Evolutionary conservation across 805 yeast species (phyloP), one percentile per base, ranked within the genome.

Genomic region (Brettanomyces sp.): DNA sequence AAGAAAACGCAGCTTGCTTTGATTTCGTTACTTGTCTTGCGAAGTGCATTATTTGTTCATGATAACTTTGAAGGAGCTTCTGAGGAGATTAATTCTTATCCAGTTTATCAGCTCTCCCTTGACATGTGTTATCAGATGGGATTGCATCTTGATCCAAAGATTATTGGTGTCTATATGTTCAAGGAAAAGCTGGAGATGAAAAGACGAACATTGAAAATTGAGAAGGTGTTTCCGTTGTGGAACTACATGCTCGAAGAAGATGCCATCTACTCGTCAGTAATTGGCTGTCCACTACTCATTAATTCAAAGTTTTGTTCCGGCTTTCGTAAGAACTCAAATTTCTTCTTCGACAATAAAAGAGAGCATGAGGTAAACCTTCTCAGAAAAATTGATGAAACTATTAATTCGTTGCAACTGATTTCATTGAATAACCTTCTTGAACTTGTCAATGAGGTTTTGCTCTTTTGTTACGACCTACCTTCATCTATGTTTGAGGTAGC

Each of bases 281-380:
- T 39, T 3, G 49, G 47, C 7, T 13, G 42, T 1, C 54, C 54
- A 7, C 43, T 52, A 12, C 14, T 49, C 9, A 49, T 55, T 18
- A 46, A 54, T 36, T 43, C 46, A 12, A 47, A 51, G 4, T 54
- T 25, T 37, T 48, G 50, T 25, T 45, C 47, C 38, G 49, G 44
- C 11, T 43, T 21, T 22, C 8, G 6, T 13, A 22, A 22, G 28
- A 6, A 18, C 6, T n/a, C 23, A 12, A 9, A 38, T 8, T 6
- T 11, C 28, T n/a, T 22, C n/a, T 22, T 22, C 23, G 28, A 38
- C 22, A 8, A 22, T 8, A n/a, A 18, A 12, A n/a, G 8, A 6
- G 41, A 8, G 9, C 30, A 22, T 8, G 41, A 13, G 9, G 28
- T 38, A 8, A 8, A 7, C 11, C 7, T 38, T 8, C 23, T 38